Conservation (phyloP, 2,329 filamentous ascomycete species). For the Trichoderma hamatum region DNA sequence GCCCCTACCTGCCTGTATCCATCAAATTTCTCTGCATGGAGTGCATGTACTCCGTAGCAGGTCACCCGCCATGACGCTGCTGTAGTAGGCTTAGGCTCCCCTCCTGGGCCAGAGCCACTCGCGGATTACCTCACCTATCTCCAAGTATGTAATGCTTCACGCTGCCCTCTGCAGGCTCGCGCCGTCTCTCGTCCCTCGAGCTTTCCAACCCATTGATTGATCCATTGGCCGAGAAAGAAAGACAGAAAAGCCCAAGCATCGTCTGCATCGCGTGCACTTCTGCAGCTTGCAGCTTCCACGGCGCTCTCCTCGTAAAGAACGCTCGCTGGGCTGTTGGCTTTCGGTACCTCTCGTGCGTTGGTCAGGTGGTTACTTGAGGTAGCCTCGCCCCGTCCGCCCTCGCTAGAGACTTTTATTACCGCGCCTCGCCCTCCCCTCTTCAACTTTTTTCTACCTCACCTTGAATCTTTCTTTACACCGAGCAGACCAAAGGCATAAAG, state of each 20-base stretch:
- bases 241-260: not conserved
- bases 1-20: slow-evolving; percentile 15
- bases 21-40: slow-evolving; percentile 23
- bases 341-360: slow-evolving; percentile 18
- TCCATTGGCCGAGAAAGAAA: not conserved
- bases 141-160: not conserved
- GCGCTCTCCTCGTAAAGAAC: not conserved
- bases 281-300: not conserved
- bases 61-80: slow-evolving; percentile 23
- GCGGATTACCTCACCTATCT: slow-evolving; percentile 18
- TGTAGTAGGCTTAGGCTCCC: slow-evolving; percentile 21
- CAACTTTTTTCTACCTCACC: slow-evolving; percentile 25
- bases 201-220: slow-evolving; percentile 5
- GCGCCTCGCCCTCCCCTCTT: slow-evolving; percentile 29
- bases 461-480: slow-evolving; percentile 28
- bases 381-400: slow-evolving; percentile 27
- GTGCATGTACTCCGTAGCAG: slow-evolving; percentile 16
- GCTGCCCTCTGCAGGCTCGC: slow-evolving; percentile 1
- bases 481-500: slow-evolving; percentile 25
- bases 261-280: not conserved
- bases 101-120: slow-evolving; percentile 17
- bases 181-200: not conserved
- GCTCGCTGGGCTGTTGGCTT: slow-evolving; percentile 7
- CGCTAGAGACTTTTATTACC: slow-evolving; percentile 29
- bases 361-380: slow-evolving; percentile 27